A percentile compares a stretch with the other conserved stretches of the same genome.
These are phyloP conservation scores for Fragosphaeria purpurea DNA, from an alignment of 2,329 filamentous ascomycete species.

Conservation along the genomic window DNA sequence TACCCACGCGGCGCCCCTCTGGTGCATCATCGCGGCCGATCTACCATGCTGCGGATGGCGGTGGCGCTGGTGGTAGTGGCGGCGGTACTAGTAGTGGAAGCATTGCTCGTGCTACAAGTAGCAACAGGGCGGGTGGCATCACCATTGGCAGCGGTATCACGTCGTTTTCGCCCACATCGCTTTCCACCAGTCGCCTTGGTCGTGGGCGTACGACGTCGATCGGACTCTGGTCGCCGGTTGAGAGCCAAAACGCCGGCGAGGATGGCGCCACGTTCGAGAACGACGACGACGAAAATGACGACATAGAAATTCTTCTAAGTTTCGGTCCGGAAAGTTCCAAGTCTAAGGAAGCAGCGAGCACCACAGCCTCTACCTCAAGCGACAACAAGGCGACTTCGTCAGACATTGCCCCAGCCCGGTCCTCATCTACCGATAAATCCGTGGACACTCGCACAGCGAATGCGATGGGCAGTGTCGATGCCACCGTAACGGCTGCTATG, in stretches of 20 bases:
- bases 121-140: conserved; percentile 20
- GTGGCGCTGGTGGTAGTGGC: neutral
- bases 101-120: neutral
- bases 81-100: conserved; percentile 9
- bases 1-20: conserved; percentile 4
- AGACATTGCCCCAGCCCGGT: neutral
- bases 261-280: conserved; percentile 9
- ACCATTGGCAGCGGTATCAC: conserved; percentile 30
- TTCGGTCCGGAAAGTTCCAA: conserved; percentile 10
- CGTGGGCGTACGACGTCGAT: conserved; percentile 31
- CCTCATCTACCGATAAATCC: neutral
- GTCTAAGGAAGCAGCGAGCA: neutral
- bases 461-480: neutral
- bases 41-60: neutral
- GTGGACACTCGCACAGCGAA: neutral
- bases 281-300: conserved; percentile 34
- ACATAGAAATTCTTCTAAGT: conserved; percentile 18
- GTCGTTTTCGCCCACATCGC: conserved; percentile 16
- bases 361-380: neutral
- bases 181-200: conserved; percentile 11
- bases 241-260: conserved; percentile 27
- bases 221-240: conserved; percentile 37
- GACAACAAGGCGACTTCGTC: neutral
- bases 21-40: conserved; percentile 6
- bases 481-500: neutral